These are phyloP conservation scores for Nicotiana tomentosiformis DNA, from an alignment of 257 asterid species.

Conservation along the genomic window DNA sequence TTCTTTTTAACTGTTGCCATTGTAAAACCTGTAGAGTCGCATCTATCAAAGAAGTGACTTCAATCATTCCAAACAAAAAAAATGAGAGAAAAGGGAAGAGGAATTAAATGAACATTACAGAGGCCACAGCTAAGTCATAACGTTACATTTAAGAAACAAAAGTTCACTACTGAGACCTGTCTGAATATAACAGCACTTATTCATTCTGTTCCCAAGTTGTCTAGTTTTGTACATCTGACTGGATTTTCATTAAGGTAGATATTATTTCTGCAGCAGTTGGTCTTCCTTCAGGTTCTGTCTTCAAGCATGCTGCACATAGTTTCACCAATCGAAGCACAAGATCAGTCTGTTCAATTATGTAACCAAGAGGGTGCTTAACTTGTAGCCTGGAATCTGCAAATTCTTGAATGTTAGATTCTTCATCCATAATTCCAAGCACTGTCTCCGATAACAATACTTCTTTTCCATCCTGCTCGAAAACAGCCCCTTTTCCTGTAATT, in stretches of 20 bases:
- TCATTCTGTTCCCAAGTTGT: constrained; percentile 20
- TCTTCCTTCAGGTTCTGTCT: constrained; percentile 36
- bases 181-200: background rate
- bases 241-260: constrained; percentile 43
- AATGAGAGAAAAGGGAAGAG: background rate
- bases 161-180: background rate
- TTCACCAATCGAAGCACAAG: constrained; percentile 39
- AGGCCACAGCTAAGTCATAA: background rate
- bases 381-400: constrained; percentile 52
- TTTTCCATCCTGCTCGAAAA: constrained; percentile 24
- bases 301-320: constrained; percentile 47
- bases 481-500: constrained; percentile 53
- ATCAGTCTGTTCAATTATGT: constrained; percentile 42
- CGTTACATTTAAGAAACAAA: background rate
- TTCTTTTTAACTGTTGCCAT: background rate
- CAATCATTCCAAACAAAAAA: background rate
- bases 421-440: constrained; percentile 19
- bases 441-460: constrained; percentile 35
- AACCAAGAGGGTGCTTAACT: constrained; percentile 55
- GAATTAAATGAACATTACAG: background rate
- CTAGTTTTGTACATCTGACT: constrained; percentile 37
- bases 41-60: background rate
- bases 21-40: background rate
- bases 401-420: constrained; percentile 14
- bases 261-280: constrained; percentile 46